Conservation (phyloP, 768 basidiomycete genomes). For the Mycena chlorophos region DNA sequence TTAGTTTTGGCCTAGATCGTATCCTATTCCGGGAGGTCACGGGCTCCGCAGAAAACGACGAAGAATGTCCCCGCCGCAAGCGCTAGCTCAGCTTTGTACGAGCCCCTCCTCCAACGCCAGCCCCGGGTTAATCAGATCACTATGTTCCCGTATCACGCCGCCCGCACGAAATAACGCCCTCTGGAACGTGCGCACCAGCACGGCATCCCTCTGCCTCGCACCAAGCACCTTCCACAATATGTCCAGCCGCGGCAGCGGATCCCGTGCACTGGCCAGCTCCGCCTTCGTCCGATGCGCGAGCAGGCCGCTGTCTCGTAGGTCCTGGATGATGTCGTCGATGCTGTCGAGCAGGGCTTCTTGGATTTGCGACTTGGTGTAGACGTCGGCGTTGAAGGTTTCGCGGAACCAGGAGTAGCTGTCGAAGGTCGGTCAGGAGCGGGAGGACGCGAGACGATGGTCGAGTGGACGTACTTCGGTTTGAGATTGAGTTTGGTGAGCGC, state of each 20-base stretch:
- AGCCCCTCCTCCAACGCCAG: neutral
- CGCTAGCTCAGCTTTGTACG: too few species aligned
- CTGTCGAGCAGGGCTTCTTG: neutral
- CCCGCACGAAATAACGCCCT: slow-evolving; percentile 2
- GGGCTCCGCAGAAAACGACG: too few species aligned
- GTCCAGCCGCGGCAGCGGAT: neutral
- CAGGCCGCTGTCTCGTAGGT: neutral
- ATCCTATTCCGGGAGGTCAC: too few species aligned
- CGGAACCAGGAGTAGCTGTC: neutral
- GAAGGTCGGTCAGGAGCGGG: neutral
- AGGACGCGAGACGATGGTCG: neutral
- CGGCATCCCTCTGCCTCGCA: neutral
- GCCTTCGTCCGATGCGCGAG: neutral
- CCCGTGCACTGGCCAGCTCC: neutral
- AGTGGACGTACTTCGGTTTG: neutral
- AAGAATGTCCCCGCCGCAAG: too few species aligned
- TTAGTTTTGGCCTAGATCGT: too few species aligned
- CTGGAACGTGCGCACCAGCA: neutral
- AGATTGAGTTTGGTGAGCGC: neutral
- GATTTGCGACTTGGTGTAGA: neutral
- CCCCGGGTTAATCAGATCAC: neutral
- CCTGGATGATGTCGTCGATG: neutral
- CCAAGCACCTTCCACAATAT: neutral
- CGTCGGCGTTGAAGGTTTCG: neutral
- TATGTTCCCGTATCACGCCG: neutral